Conservation (phyloP, 169 alveolate genomes). For the Plasmodium knowlesi region DNA sequence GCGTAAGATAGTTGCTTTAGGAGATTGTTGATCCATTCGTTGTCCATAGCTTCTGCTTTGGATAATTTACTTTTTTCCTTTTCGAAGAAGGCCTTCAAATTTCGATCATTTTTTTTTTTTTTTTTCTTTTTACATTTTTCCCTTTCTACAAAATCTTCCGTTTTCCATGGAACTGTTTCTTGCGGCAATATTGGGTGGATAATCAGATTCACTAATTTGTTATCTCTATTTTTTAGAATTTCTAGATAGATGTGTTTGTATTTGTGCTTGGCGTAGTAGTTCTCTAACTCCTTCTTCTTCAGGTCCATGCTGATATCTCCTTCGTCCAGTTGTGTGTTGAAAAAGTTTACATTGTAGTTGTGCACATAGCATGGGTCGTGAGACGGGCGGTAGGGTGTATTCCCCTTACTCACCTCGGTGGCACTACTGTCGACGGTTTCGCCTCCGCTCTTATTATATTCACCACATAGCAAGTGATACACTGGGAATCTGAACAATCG, state of each 20-base stretch:
- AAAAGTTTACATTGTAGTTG: slow-evolving; percentile 33
- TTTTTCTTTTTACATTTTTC: slow-evolving; percentile 77
- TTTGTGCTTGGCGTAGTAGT: slow-evolving; percentile 37
- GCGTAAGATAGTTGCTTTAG: slow-evolving; percentile 76
- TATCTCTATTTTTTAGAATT: slow-evolving; percentile 78
- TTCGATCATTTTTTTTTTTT: slow-evolving; percentile 61
- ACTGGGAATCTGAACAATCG: slow-evolving; percentile 79
- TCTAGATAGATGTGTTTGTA: slow-evolving; percentile 78
- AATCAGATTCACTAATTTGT: slow-evolving; percentile 74
- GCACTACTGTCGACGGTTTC: too few relatives aligned
- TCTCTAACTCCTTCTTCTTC: slow-evolving; percentile 42
- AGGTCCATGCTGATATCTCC: slow-evolving; percentile 8
- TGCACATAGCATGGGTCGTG: slow-evolving; percentile 71
- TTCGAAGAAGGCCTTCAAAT: slow-evolving; percentile 73
- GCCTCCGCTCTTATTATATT: background rate
- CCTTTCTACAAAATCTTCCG: slow-evolving; percentile 78
- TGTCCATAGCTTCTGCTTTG: slow-evolving; percentile 77
- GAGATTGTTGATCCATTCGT: slow-evolving; percentile 78
- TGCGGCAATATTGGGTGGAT: slow-evolving; percentile 81
- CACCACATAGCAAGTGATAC: slow-evolving; percentile 6
- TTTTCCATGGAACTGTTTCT: slow-evolving; percentile 79
- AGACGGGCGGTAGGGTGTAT: background rate
- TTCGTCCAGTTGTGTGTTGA: slow-evolving; percentile 55
- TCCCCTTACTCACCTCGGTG: background rate
- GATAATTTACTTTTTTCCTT: slow-evolving; percentile 72